phyloP scores from a whole-genome alignment of 805 yeast species.

The Ogataea paradorogensis region DNA sequence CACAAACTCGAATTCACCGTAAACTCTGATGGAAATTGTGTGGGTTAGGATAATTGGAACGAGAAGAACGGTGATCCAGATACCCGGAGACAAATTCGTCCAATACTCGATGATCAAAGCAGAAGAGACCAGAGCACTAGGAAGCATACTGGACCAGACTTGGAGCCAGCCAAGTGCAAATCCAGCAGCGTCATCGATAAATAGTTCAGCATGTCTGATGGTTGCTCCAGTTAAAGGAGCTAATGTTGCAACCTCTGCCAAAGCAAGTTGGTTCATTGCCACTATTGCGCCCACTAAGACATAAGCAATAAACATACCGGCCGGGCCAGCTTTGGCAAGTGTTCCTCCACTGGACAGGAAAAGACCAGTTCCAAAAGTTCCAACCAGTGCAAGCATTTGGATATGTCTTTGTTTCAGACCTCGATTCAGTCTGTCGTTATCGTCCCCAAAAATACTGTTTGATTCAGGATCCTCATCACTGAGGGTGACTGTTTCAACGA shows the following conservation, averaged over 20 bases:
- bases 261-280: slow-evolving; percentile 47
- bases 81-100: slow-evolving; percentile 52
- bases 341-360: slow-evolving; percentile 49
- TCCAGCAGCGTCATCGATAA: slow-evolving; percentile 49
- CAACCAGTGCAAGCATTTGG: slow-evolving; percentile 70
- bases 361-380: slow-evolving; percentile 67
- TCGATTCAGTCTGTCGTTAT: slow-evolving; percentile 26
- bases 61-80: slow-evolving; percentile 54
- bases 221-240: slow-evolving; percentile 57
- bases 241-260: slow-evolving; percentile 61
- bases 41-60: slow-evolving; percentile 43
- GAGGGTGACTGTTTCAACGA: slow-evolving; percentile 1
- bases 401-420: slow-evolving; percentile 47
- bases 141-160: slow-evolving; percentile 45
- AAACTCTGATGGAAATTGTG: slow-evolving; percentile 45
- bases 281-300: slow-evolving; percentile 54
- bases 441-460: slow-evolving; percentile 9
- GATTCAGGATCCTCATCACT: neutral
- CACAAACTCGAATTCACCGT: slow-evolving; percentile 56
- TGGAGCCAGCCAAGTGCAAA: slow-evolving; percentile 49
- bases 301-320: slow-evolving; percentile 55
- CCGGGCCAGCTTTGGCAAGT: slow-evolving; percentile 30
- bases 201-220: slow-evolving; percentile 29
- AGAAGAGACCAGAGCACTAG: slow-evolving; percentile 58
- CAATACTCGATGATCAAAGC: slow-evolving; percentile 54